Percentiles rank a stretch among this genome's conserved stretches.
Conservation (phyloP, 495 filamentous ascomycete species). For the Pyrenula aspistea region DNA sequence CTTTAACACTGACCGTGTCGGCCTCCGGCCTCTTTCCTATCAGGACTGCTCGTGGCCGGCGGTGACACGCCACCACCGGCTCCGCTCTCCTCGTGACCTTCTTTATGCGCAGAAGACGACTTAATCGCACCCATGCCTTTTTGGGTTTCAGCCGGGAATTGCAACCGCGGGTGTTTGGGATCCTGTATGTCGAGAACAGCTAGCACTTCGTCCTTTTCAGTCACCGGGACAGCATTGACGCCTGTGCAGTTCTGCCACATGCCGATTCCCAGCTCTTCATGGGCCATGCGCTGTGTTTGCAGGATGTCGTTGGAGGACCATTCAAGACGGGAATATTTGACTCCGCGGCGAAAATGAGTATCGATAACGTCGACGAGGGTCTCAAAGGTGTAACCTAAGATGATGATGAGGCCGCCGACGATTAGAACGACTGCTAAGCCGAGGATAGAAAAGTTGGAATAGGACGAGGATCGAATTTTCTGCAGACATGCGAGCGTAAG, state of each 20-base stretch:
- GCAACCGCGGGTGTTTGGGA: too few species aligned
- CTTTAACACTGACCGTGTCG: too few species aligned
- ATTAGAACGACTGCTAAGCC: slow-evolving; percentile 4
- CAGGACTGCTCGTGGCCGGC: too few species aligned
- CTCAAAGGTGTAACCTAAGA: slow-evolving; percentile 7
- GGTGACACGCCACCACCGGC: too few species aligned
- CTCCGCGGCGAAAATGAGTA: not conserved
- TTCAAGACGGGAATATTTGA: slow-evolving; percentile 5
- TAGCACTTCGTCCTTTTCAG: not conserved
- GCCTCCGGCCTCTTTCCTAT: too few species aligned
- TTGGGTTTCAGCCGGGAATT: not conserved
- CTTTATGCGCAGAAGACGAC: too few species aligned
- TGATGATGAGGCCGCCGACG: too few species aligned
- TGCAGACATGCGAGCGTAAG: slow-evolving; percentile 5
- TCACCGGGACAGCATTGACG: not conserved
- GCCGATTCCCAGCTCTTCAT: too few species aligned
- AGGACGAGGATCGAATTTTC: too few species aligned
- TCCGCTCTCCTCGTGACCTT: too few species aligned
- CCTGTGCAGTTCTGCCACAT: not conserved
- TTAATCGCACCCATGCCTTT: too few species aligned
- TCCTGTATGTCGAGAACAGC: slow-evolving; percentile 2
- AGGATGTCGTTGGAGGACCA: slow-evolving; percentile 6
- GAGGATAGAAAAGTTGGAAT: slow-evolving; percentile 8
- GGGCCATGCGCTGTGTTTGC: too few species aligned
- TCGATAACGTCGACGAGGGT: slow-evolving; percentile 1